Conservation (phyloP, 2,329 filamentous ascomycete genomes). For the Fusarium ambrosium region DNA sequence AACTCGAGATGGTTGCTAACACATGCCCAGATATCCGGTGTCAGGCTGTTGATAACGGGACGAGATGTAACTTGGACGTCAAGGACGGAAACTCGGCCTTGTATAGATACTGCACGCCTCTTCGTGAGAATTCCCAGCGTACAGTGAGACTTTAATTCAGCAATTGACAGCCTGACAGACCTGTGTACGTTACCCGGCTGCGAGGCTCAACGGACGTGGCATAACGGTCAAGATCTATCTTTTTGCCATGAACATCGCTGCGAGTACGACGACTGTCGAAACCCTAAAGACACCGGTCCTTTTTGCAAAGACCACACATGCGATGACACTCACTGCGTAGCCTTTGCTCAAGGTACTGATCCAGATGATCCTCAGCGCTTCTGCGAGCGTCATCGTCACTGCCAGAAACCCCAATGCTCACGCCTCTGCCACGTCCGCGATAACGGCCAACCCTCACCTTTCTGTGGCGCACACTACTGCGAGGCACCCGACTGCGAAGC, state of each 20-base stretch:
- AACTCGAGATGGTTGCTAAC: conserved; percentile 16
- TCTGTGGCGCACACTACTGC: conserved; percentile 50
- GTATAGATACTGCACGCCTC: conserved; percentile 43
- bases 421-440: conserved; percentile 47
- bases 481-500: conserved; percentile 45
- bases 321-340: conserved; percentile 41
- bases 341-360: conserved; percentile 37
- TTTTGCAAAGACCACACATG: conserved; percentile 50
- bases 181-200: conserved; percentile 46
- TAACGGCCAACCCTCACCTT: conserved; percentile 41
- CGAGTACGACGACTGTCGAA: conserved; percentile 39
- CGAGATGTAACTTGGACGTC: conserved; percentile 38
- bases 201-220: conserved; percentile 35
- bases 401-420: conserved; percentile 38
- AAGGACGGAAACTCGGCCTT: conserved; percentile 32
- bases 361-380: conserved; percentile 37
- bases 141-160: neutral
- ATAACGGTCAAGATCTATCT: conserved; percentile 36
- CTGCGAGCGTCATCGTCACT: conserved; percentile 49
- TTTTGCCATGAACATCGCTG: conserved; percentile 50
- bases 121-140: conserved; percentile 42
- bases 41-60: conserved; percentile 41
- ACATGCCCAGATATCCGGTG: conserved; percentile 35
- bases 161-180: conserved; percentile 39
- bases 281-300: conserved; percentile 25